Evolutionary conservation across 2,329 filamentous ascomycete genomes (phyloP).

Genomic region (Fusarium siculi): DNA sequence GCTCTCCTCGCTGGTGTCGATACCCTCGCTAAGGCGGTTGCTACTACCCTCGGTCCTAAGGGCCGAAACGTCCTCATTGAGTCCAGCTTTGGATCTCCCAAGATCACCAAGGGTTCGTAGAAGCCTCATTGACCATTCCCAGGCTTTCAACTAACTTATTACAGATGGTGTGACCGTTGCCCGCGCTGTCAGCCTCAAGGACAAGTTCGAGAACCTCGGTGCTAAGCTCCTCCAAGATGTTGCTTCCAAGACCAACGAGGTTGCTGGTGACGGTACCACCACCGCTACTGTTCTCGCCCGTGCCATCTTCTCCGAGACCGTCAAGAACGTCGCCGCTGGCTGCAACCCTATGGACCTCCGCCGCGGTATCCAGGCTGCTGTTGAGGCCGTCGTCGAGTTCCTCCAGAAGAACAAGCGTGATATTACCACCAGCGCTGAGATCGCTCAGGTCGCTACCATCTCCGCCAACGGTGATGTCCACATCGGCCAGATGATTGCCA

Average conservation of each 20-base stretch:
- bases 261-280: conserved; percentile 97
- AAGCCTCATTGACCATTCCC: neutral
- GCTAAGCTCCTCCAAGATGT: conserved; percentile 97
- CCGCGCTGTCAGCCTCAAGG: conserved; percentile 90
- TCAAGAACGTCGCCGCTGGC: conserved; percentile 99
- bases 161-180: conserved; percentile 89
- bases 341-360: conserved; percentile 99
- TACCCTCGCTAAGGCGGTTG: conserved; percentile 94
- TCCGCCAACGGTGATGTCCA: conserved; percentile 96
- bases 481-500: conserved; percentile 95
- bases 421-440: conserved; percentile 96
- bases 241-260: conserved; percentile 99
- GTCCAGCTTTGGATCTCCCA: conserved; percentile 97
- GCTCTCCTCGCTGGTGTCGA: conserved; percentile 93
- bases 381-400: conserved; percentile 93
- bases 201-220: conserved; percentile 99
- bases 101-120: conserved; percentile 95
- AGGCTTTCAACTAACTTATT: conserved; percentile 26
- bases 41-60: conserved; percentile 96
- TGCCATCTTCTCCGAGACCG: conserved; percentile 99
- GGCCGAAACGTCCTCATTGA: conserved; percentile 98
- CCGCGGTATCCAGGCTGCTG: conserved; percentile 95
- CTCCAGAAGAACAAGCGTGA: conserved; percentile 96
- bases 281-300: conserved; percentile 96
- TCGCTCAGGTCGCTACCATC: conserved; percentile 98